Evolutionary conservation across 208 protist genomes (phyloP), one percentile per base, ranked within the genome.

Genomic region (Strigomonas culicis): DNA sequence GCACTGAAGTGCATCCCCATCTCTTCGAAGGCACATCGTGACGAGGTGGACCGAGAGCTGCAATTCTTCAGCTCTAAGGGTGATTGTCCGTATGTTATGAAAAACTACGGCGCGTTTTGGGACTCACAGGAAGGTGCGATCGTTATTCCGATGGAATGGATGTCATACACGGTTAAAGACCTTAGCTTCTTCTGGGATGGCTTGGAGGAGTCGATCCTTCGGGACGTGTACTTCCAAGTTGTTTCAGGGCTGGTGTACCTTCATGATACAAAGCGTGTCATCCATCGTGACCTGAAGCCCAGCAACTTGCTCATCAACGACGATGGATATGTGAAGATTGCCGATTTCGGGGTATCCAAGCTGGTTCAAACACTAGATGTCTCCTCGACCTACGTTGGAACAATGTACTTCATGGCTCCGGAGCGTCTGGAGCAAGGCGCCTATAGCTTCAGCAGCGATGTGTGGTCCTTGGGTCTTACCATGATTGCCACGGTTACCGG

Each of bases 221-320:
- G 86, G 57, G 82, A 88, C 57, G 76, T 90, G 17, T 88, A 91
- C 59, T 95, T 90, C 49, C 89, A 95, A 72, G 86, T 95, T 27
- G 79, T 95, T 4, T 89, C 80, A 11, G 89, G 86, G 0, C 74
- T 95, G 0, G 79, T 87, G 31, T 95, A 93, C 60, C 75, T 95
- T 13, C 89, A 95, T 62, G 81, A 90, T 57, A 79, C 75, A 31
- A 93, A 95, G 70, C 86, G 86, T 6, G 86, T 93, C 22, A 89
- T 99, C 49, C 98, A 99, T 72, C 75, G 98, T 22, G 97, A 99
- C 64, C 59, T 99, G 46, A 99, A 99, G 72, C 98, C 98, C 34
- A 93, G 84, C 67, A 99, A 99, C 79, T 66, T 99, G 24, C 87
- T 99, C 13, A 86, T 99, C 59, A 97, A 97, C 59, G 78, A 86